Base-by-base conservation (phyloP, 2,329 filamentous ascomycete genomes). In the Trichophyton verrucosum region DNA sequence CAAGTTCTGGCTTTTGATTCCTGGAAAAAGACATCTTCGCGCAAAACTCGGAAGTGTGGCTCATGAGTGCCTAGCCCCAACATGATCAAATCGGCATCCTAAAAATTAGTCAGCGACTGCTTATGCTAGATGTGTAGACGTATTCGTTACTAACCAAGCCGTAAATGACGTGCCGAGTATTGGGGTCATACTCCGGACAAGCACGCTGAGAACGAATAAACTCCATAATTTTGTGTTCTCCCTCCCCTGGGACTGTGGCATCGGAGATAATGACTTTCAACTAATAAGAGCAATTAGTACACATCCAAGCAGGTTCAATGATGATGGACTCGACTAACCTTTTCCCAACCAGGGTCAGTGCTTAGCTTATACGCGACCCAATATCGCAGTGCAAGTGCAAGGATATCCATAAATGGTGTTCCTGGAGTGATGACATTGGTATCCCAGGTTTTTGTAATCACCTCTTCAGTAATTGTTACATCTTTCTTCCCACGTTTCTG, bases 181-280 rank as follows among this genome's bases (percentile, higher is more conserved):
- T 97, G 24, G 94, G 94, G 70, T 99, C 87, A 74, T 99, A 91
- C 65, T 95, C 87, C 3, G 91, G 87, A 59, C 89, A 94, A 57
- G 88, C 84, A 69, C 94, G 86, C 75, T 99, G 95, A 42, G 92
- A 96, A 69, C 94, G 86, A 66, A 99, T 84, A 73, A 97, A 99
- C 67, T 94, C 86, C 94, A 99, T 99, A 71, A 99, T 97, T 76
- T 99, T 99, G 75, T 99, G 94, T 77, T 99, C 94, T 72, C 94
- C 94, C 77, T 99, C 94, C 71, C 94, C 94, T 60, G 94, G 94
- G 44, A 99, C 91, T 46, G 92, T 96, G 60, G 94, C 92, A 78
- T 99, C 94, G 7, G 94, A 99, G 66, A 99, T 97, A 74, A 99
- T 95, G 73, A 99, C 83, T 80, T 99, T 99, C 73, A 96, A 80